phyloP scores from a whole-genome alignment of 352 stramenopile species.

The Pythium rishiriense region DNA sequence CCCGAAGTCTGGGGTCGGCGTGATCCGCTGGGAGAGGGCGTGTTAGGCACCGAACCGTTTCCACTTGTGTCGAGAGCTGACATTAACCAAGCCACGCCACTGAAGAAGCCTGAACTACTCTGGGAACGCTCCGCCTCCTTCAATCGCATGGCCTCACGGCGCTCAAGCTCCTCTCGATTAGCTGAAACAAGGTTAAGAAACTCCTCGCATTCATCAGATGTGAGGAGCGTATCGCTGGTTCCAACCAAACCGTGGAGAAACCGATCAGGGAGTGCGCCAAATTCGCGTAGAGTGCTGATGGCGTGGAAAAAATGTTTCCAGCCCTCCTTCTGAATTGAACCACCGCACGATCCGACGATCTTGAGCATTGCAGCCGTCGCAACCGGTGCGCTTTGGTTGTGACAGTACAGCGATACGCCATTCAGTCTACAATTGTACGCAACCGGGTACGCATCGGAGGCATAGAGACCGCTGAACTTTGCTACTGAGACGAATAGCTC shows the following conservation, averaged over 20 bases:
- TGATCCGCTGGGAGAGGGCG: background rate
- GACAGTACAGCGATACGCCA: slow-evolving; percentile 57
- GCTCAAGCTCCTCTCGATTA: slow-evolving; percentile 59
- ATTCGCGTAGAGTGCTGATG: slow-evolving; percentile 59
- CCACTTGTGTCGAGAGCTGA: slow-evolving; percentile 58
- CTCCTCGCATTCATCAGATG: slow-evolving; percentile 44
- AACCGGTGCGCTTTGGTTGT: slow-evolving; percentile 67
- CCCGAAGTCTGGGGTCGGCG: slow-evolving; percentile 5
- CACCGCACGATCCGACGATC: slow-evolving; percentile 57
- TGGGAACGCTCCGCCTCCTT: slow-evolving; percentile 32
- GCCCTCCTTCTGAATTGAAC: slow-evolving; percentile 45
- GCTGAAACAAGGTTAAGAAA: slow-evolving; percentile 59
- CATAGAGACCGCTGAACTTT: slow-evolving; percentile 63
- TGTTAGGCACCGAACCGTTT: slow-evolving; percentile 1
- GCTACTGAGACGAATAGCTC: slow-evolving; percentile 57
- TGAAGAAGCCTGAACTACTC: slow-evolving; percentile 56
- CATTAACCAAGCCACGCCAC: slow-evolving; percentile 70
- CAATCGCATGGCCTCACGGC: slow-evolving; percentile 41
- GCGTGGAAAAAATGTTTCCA: slow-evolving; percentile 73
- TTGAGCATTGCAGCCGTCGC: slow-evolving; percentile 73
- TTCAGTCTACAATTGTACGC: slow-evolving; percentile 65
- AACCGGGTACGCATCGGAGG: slow-evolving; percentile 55
- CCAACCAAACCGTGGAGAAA: slow-evolving; percentile 37
- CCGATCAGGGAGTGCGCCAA: slow-evolving; percentile 52
- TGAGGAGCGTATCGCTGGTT: slow-evolving; percentile 31